A percentile compares a stretch with the other conserved stretches of the same genome.
Evolutionary conservation across 306 rosid genomes (phyloP).

Genomic region (Alnus rubra): DNA sequence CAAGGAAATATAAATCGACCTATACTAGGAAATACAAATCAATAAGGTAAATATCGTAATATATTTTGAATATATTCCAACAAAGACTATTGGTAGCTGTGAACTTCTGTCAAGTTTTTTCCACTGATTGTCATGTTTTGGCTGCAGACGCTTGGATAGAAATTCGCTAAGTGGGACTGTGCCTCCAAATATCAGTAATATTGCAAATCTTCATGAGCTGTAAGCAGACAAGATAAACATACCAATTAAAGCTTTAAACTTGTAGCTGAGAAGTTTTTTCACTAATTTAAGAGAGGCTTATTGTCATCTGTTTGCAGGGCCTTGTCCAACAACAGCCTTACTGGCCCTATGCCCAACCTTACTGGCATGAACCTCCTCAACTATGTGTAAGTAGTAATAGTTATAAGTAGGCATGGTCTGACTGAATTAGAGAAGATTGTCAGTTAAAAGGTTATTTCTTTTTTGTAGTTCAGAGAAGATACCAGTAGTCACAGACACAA

Average conservation of each 20-base stretch:
- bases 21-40: too few relatives aligned
- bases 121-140: constrained; percentile 18
- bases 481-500: not conserved
- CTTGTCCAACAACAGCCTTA: constrained; percentile 62
- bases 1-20: too few relatives aligned
- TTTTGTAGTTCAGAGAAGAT: not conserved
- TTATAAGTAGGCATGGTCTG: too few relatives aligned
- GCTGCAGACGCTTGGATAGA: constrained; percentile 55
- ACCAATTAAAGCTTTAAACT: not conserved
- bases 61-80: too few relatives aligned
- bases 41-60: too few relatives aligned
- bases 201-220: constrained; percentile 40
- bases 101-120: not conserved
- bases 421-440: not conserved
- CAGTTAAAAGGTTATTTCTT: not conserved
- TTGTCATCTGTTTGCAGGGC: constrained; percentile 36
- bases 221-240: constrained; percentile 38
- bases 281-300: not conserved
- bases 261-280: not conserved
- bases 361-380: constrained; percentile 44
- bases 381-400: constrained; percentile 45
- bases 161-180: constrained; percentile 44
- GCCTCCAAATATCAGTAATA: constrained; percentile 51
- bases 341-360: constrained; percentile 58
- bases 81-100: not conserved